Percentiles rank a stretch among this genome's conserved stretches.
Evolutionary conservation across 2,329 filamentous ascomycete species (phyloP).

Genomic region (Falciphora oryzae): DNA sequence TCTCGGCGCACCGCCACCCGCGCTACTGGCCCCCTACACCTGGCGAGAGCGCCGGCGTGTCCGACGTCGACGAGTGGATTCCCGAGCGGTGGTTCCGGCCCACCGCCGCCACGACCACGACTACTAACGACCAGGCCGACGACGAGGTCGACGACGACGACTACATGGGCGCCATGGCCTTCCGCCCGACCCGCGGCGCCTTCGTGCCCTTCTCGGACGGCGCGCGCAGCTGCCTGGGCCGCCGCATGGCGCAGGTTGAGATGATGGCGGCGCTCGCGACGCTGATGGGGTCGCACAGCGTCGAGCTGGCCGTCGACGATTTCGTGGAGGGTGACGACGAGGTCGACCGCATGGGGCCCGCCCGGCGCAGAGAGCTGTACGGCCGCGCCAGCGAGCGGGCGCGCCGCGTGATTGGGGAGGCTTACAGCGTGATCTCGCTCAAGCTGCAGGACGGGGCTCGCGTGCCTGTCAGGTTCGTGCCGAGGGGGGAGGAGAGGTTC

Average conservation of each 20-base stretch:
- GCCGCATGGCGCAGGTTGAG: conserved; percentile 55
- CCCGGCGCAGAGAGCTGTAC: conserved; percentile 50
- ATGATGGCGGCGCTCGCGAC: conserved; percentile 49
- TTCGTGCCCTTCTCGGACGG: conserved; percentile 56
- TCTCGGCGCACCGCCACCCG: conserved; percentile 60
- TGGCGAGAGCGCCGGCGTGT: conserved; percentile 33
- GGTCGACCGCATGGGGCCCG: conserved; percentile 42
- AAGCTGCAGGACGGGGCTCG: conserved; percentile 56
- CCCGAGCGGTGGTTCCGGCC: conserved; percentile 66
- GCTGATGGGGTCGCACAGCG: conserved; percentile 52
- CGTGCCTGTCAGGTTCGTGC: conserved; percentile 64
- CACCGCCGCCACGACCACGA: conserved; percentile 19
- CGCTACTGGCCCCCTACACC: conserved; percentile 60
- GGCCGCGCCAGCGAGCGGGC: conserved; percentile 45
- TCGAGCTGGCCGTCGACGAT: conserved; percentile 64
- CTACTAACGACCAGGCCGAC: conserved; percentile 15
- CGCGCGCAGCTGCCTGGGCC: conserved; percentile 50
- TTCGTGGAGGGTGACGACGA: conserved; percentile 47
- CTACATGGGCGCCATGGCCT: conserved; percentile 50
- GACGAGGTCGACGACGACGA: conserved; percentile 25
- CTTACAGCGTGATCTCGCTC: conserved; percentile 53
- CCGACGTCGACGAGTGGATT: conserved; percentile 62
- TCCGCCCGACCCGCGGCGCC: conserved; percentile 49
- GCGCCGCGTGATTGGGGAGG: neutral
- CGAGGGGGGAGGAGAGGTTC: conserved; percentile 66